Percentiles rank a stretch among this genome's conserved stretches.
These are phyloP conservation scores for Pseudopithomyces maydicus DNA, from an alignment of 2,329 filamentous ascomycete species.

Conservation along the genomic window DNA sequence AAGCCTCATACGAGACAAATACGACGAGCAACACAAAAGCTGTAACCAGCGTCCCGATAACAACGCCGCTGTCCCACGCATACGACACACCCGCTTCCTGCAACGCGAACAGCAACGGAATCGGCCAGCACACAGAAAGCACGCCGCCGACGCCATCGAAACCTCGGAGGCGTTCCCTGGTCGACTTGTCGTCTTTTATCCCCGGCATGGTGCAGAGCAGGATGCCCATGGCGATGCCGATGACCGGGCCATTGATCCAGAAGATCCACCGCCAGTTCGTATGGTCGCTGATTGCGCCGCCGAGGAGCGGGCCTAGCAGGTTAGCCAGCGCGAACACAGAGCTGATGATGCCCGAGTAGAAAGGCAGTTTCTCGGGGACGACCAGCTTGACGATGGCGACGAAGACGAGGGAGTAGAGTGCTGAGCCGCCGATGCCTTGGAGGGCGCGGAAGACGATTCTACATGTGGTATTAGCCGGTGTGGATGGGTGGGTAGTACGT, in stretches of 20 bases:
- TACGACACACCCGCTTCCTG: slow-evolving; percentile 36
- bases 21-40: slow-evolving; percentile 28
- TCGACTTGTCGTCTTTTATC: slow-evolving; percentile 29
- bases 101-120: slow-evolving; percentile 38
- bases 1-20: slow-evolving; percentile 35
- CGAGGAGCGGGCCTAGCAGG: slow-evolving; percentile 51
- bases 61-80: slow-evolving; percentile 31
- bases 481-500: slow-evolving; percentile 7
- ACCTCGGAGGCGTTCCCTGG: slow-evolving; percentile 28
- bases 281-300: slow-evolving; percentile 49
- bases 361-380: slow-evolving; percentile 34
- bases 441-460: slow-evolving; percentile 46
- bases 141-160: slow-evolving; percentile 36
- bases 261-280: slow-evolving; percentile 56
- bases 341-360: slow-evolving; percentile 41
- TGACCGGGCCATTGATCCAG: slow-evolving; percentile 48
- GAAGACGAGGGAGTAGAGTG: slow-evolving; percentile 52
- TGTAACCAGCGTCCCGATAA: slow-evolving; percentile 35
- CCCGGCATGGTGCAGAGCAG: slow-evolving; percentile 35
- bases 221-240: slow-evolving; percentile 24
- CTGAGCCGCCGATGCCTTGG: slow-evolving; percentile 55
- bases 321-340: slow-evolving; percentile 49
- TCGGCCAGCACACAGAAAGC: slow-evolving; percentile 36
- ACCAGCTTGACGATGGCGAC: slow-evolving; percentile 37
- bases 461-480: too few species aligned